A percentile compares a stretch with the other conserved stretches of the same genome.
phyloP scores from a whole-genome alignment of 495 filamentous ascomycete species.

The Penicillium longicatenatum region DNA sequence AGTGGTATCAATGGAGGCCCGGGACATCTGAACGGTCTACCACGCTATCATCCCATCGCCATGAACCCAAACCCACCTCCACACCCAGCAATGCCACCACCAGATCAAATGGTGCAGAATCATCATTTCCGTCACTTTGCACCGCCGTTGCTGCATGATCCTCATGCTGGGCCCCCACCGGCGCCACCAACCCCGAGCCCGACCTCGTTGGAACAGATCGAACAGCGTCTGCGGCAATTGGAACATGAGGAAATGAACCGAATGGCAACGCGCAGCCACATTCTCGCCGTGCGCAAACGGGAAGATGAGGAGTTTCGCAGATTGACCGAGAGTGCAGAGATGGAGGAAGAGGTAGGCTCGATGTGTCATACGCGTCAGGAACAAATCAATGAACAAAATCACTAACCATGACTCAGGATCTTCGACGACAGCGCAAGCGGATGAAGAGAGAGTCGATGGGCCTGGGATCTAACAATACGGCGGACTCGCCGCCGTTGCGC shows the following conservation, averaged over 20 bases:
- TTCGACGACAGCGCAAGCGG: constrained; percentile 49
- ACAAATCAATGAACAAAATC: not conserved
- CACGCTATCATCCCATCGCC: constrained; percentile 50
- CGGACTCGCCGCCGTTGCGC: constrained; percentile 47
- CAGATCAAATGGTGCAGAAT: constrained; percentile 41
- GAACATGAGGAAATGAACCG: constrained; percentile 51
- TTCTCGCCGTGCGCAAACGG: constrained; percentile 48
- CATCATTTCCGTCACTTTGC: constrained; percentile 45
- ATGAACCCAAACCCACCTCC: constrained; percentile 47
- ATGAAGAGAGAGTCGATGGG: constrained; percentile 53
- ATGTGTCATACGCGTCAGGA: not conserved
- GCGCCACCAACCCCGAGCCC: constrained; percentile 32
- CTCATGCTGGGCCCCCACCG: constrained; percentile 30
- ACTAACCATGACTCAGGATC: constrained; percentile 35
- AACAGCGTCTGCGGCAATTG: constrained; percentile 46
- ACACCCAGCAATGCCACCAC: constrained; percentile 35
- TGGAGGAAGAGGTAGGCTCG: constrained; percentile 48
- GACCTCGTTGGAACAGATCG: constrained; percentile 45
- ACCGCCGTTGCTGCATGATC: constrained; percentile 36
- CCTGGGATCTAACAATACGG: constrained; percentile 34
- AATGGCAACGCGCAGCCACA: constrained; percentile 45
- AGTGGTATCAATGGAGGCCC: constrained; percentile 37
- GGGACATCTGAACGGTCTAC: constrained; percentile 39
- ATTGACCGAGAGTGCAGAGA: constrained; percentile 49
- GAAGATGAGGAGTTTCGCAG: constrained; percentile 52